These are phyloP conservation scores for Wickerhamomyces xylosicus DNA, from an alignment of 805 yeast genomes.

Conservation along the genomic window DNA sequence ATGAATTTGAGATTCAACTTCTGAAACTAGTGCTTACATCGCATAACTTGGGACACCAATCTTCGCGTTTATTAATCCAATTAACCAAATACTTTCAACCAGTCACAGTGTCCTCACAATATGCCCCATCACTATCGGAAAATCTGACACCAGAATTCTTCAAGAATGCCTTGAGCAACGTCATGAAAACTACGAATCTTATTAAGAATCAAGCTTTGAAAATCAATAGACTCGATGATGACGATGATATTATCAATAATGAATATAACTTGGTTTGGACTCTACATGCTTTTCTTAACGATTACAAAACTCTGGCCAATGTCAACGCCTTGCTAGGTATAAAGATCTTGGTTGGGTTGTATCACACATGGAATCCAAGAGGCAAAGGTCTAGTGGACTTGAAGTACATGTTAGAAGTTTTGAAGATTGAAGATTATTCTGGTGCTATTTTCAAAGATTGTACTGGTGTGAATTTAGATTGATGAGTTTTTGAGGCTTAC, in stretches of 20 bases:
- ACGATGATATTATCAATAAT: constrained; percentile 18
- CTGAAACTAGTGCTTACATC: constrained; percentile 37
- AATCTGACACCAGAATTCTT: constrained; percentile 17
- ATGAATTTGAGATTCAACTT: constrained; percentile 30
- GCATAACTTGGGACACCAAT: constrained; percentile 38
- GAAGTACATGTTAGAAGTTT: constrained; percentile 17
- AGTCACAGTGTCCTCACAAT: constrained; percentile 3
- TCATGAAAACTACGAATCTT: constrained; percentile 12
- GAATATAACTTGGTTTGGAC: constrained; percentile 33
- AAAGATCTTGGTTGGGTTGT: constrained; percentile 4
- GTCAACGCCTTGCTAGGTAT: constrained; percentile 17
- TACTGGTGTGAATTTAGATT: neutral
- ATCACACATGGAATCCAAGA: constrained; percentile 12
- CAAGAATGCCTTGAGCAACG: constrained; percentile 19
- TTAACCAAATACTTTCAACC: constrained; percentile 31
- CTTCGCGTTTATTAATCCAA: constrained; percentile 31
- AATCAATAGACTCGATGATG: constrained; percentile 4
- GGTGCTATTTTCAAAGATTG: constrained; percentile 2
- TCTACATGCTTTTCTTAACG: constrained; percentile 27
- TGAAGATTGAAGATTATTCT: constrained; percentile 16
- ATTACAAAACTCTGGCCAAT: constrained; percentile 22
- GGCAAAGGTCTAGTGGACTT: constrained; percentile 10
- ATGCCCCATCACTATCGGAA: constrained; percentile 14
- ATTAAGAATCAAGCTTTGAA: neutral
- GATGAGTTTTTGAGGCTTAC: too few species aligned